Base-by-base conservation (phyloP, 352 stramenopile species). In the Thraustochytrium striatum region DNA sequence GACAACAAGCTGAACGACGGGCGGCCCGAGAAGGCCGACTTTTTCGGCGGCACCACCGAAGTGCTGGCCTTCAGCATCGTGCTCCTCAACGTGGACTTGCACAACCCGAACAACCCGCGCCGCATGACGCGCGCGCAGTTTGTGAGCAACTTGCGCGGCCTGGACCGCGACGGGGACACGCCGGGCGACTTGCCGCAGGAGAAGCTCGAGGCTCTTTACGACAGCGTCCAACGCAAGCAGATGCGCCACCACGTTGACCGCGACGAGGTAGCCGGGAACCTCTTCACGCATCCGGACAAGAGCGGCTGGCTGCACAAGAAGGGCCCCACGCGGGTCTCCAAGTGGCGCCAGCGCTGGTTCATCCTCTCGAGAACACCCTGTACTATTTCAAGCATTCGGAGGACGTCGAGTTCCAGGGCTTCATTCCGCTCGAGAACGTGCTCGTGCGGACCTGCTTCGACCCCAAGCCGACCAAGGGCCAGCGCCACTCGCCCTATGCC, bases 211-310 rank as follows among this genome's bases (percentile, higher is more conserved):
- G 35, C 59, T 3, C 65, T 75, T 3, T 75, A 75, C 30, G 65
- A 75, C 32, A 39, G 41, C 32, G 25, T 75, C 2, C 11, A n/a
- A 21, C 43, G 65, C 0, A 30, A 75, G 28, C 44, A 75, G 39
- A 75, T 75, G 52, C 44, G 65, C 21, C 65, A 75, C 36, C 65
- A 75, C 28, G 65, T 75, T 3, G 65, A 75, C 65, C 44, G 65
- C 44, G 65, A 75, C 39, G 65, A 75, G 39, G 65, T 75, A 7
- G 65, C 65, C 0, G 65, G 65, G 7, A 41, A 75, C 52, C 65
- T 75, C 3, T 75, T 75, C 65, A 75, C 65, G 32, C 65, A 75
- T 21, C 65, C 65, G 43, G 65, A 75, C 47, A 75, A 75, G 65
- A 44, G 41, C 36, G 65, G 65, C 32, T 75, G 65, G 65, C 65